Evolutionary conservation across 192 early-diverging fungal genomes (phyloP).

Genomic region (Chytriomyces confervae): DNA sequence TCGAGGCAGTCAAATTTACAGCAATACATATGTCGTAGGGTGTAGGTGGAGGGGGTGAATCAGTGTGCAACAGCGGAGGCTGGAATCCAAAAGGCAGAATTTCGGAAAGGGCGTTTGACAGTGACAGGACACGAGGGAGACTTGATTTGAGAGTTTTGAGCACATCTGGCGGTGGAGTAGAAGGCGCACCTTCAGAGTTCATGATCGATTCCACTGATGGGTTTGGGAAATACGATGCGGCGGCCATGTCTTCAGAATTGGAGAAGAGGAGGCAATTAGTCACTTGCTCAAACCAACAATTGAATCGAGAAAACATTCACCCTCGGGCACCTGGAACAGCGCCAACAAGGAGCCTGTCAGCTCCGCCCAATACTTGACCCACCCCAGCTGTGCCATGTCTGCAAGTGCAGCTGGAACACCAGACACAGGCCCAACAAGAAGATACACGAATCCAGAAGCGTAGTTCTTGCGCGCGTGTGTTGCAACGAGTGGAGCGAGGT

Average conservation of each 20-base stretch:
- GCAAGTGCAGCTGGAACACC: background rate
- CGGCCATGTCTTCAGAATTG: slow-evolving; percentile 10
- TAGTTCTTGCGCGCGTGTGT: slow-evolving; percentile 12
- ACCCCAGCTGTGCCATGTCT: background rate
- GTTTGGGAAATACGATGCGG: slow-evolving; percentile 24
- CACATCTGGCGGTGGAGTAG: background rate
- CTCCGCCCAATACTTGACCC: slow-evolving; percentile 35
- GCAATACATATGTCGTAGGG: slow-evolving; percentile 35
- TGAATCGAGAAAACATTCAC: background rate
- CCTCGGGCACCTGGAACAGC: slow-evolving; percentile 26
- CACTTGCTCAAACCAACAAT: background rate
- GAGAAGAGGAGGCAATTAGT: background rate
- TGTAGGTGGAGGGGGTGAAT: slow-evolving; percentile 30
- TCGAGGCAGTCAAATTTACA: slow-evolving; percentile 16
- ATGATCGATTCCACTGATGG: slow-evolving; percentile 23
- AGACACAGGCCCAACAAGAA: background rate
- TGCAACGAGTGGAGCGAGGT: slow-evolving; percentile 22
- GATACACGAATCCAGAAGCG: slow-evolving; percentile 17
- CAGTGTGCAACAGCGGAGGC: slow-evolving; percentile 6
- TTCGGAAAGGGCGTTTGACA: slow-evolving; percentile 30
- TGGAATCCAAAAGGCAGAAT: slow-evolving; percentile 36
- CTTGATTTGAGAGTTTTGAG: slow-evolving; percentile 1
- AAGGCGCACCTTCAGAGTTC: slow-evolving; percentile 25
- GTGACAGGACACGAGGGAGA: background rate
- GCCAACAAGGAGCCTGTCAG: slow-evolving; percentile 2